Conservation (phyloP, 2,329 filamentous ascomycete species). For the Fusarium staphyleae region DNA sequence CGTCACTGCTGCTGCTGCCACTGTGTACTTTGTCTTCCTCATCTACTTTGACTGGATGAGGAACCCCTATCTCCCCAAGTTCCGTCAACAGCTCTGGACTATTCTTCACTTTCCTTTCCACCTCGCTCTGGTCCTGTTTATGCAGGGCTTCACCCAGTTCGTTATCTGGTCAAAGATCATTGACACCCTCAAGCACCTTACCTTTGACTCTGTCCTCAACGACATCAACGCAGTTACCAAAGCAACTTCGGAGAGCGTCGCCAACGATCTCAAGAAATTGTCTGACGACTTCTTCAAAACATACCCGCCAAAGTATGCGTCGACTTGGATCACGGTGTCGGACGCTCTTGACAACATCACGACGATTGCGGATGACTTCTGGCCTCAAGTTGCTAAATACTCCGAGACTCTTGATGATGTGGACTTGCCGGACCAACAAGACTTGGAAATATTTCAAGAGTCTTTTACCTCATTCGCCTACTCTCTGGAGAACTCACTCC, state of each 20-base stretch:
- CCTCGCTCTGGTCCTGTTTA: conserved; percentile 67
- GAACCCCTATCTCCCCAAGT: conserved; percentile 62
- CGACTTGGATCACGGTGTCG: conserved; percentile 29
- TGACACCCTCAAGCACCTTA: conserved; percentile 40
- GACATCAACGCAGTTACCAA: conserved; percentile 17
- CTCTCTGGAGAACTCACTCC: conserved; percentile 43
- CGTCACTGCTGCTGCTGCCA: conserved; percentile 48
- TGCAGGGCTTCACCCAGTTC: conserved; percentile 68
- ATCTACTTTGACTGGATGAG: conserved; percentile 69
- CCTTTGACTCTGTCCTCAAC: conserved; percentile 15
- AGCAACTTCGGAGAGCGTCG: conserved; percentile 32
- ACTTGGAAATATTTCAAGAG: conserved; percentile 7
- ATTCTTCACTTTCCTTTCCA: conserved; percentile 69
- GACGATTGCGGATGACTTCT: conserved; percentile 39
- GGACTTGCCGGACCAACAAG: conserved; percentile 3
- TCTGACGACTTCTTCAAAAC: conserved; percentile 36
- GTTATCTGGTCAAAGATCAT: conserved; percentile 54
- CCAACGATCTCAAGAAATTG: conserved; percentile 23
- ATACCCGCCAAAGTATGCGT: conserved; percentile 40
- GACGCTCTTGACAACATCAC: conserved; percentile 42
- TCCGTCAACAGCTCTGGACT: conserved; percentile 67
- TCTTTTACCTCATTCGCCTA: conserved; percentile 19
- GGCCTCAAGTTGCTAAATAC: conserved; percentile 31
- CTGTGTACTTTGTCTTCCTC: conserved; percentile 56
- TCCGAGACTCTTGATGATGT: conserved; percentile 6